Evolutionary conservation across 2,329 filamentous ascomycete genomes (phyloP).

Genomic region (Emergomyces pasteurianus): DNA sequence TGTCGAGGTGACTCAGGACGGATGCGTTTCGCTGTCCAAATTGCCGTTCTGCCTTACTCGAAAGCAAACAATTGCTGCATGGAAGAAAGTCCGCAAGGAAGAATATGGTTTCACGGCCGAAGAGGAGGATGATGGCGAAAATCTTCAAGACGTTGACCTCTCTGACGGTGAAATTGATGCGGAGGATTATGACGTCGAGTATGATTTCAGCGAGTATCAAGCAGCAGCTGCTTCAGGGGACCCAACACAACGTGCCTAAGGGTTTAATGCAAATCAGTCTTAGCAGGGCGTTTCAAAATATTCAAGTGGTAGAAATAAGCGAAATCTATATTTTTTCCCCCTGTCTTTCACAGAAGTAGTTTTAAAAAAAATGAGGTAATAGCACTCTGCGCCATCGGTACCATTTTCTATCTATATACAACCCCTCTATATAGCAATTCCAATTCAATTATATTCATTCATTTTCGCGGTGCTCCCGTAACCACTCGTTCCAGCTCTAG

Average conservation of each 20-base stretch:
- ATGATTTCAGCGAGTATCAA: constrained; percentile 23
- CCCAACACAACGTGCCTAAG: constrained; percentile 9
- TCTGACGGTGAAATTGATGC: constrained; percentile 22
- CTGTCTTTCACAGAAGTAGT: background rate
- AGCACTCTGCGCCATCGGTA: background rate
- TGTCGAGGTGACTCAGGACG: constrained; percentile 20
- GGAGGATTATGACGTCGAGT: constrained; percentile 25
- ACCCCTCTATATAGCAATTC: background rate
- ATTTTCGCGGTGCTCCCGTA: constrained; percentile 18
- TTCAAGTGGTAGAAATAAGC: background rate
- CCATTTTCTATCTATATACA: background rate
- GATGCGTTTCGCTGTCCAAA: constrained; percentile 22
- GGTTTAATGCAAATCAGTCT: background rate
- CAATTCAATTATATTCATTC: constrained; percentile 17
- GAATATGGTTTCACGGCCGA: constrained; percentile 22
- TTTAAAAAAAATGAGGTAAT: background rate
- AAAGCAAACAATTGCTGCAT: constrained; percentile 23
- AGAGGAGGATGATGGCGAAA: constrained; percentile 23
- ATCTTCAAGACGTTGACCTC: constrained; percentile 22
- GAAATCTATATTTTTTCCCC: background rate
- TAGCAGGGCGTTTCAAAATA: background rate
- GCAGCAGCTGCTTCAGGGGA: constrained; percentile 14
- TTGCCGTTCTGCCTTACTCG: constrained; percentile 22
- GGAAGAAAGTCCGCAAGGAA: constrained; percentile 24
- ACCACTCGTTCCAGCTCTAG: constrained; percentile 8